These are phyloP conservation scores for Bruguiera sexangula DNA, from an alignment of 345 rosid species.

Conservation along the genomic window DNA sequence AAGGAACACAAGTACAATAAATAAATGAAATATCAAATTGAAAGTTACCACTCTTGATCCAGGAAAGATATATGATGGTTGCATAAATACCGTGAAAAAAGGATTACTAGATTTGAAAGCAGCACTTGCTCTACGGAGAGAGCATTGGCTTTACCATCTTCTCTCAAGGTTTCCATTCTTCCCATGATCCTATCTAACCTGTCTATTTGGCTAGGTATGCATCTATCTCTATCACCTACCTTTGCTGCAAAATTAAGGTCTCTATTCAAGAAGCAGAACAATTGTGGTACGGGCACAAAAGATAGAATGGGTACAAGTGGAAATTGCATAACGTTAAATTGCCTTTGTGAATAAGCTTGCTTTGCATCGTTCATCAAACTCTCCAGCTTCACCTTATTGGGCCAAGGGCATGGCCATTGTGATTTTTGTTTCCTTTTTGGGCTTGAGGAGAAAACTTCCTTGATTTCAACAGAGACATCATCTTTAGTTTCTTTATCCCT, in stretches of 20 bases:
- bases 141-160: too few species aligned
- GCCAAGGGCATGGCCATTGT: constrained; percentile 1
- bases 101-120: constrained; percentile 18
- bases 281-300: too few species aligned
- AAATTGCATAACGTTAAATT: background rate
- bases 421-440: background rate
- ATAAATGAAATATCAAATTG: background rate
- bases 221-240: too few species aligned
- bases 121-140: background rate
- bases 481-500: background rate
- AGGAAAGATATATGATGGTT: background rate
- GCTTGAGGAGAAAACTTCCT: background rate
- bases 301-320: too few species aligned
- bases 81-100: constrained; percentile 13
- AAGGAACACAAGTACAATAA: background rate
- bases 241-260: too few species aligned
- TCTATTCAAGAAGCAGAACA: too few species aligned
- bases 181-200: too few species aligned
- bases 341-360: background rate
- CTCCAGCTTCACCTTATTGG: constrained; percentile 9
- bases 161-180: too few species aligned
- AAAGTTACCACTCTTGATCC: constrained; percentile 2
- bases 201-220: too few species aligned
- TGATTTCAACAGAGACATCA: background rate
- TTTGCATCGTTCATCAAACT: background rate